These are phyloP conservation scores for Allodekkera sacchari DNA, from an alignment of 805 yeast genomes.

Conservation along the genomic window DNA sequence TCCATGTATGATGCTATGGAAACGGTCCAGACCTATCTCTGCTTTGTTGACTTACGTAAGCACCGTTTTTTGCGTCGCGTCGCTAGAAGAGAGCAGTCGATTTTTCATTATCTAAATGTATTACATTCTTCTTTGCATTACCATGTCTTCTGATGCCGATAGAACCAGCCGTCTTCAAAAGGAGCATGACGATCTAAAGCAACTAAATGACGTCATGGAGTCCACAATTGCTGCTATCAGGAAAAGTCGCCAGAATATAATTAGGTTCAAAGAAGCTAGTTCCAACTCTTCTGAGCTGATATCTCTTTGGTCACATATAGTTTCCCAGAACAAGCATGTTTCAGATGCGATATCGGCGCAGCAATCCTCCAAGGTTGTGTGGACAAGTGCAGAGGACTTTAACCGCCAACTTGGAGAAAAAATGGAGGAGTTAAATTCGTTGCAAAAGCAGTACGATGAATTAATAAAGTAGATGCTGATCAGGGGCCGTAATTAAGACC, in stretches of 20 bases:
- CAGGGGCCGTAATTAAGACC: too few species aligned
- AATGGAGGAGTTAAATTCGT: conserved; percentile 10
- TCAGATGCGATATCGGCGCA: conserved; percentile 37
- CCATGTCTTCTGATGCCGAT: too few species aligned
- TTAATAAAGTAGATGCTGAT: background rate
- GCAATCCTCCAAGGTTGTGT: background rate
- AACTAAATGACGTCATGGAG: conserved; percentile 12
- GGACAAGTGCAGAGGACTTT: conserved; percentile 8
- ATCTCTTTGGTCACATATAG: conserved; percentile 53
- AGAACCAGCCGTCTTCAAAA: too few species aligned
- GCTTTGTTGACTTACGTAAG: too few species aligned
- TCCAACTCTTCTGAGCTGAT: conserved; percentile 27
- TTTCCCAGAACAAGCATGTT: conserved; percentile 54
- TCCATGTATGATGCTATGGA: too few species aligned
- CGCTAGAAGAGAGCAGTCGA: too few species aligned
- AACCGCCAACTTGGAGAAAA: conserved; percentile 21
- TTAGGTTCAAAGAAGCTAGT: conserved; percentile 10
- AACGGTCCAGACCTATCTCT: too few species aligned
- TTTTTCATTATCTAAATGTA: too few species aligned
- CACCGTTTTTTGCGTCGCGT: too few species aligned
- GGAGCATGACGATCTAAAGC: conserved; percentile 10
- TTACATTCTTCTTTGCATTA: too few species aligned
- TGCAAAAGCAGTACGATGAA: conserved; percentile 18
- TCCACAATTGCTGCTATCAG: conserved; percentile 12
- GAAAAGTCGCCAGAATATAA: conserved; percentile 11